Conservation (phyloP, 495 filamentous ascomycete genomes). For the Aspergillus cavernicola region DNA sequence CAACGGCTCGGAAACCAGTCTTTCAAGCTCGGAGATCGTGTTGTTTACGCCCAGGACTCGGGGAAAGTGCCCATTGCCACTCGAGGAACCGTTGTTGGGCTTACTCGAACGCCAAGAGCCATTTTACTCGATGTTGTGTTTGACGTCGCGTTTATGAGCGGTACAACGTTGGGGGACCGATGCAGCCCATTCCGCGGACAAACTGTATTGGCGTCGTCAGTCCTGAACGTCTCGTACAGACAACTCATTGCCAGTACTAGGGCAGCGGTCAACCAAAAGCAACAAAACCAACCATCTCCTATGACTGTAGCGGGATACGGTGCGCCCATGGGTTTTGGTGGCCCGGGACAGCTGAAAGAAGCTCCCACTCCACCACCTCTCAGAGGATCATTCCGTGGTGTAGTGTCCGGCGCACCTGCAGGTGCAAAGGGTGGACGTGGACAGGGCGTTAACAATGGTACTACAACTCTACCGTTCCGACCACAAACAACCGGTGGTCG, state of each 20-base stretch:
- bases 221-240: constrained; percentile 79
- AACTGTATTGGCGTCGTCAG: constrained; percentile 76
- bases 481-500: constrained; percentile 30
- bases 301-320: constrained; percentile 61
- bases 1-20: constrained; percentile 81
- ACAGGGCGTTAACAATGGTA: constrained; percentile 39
- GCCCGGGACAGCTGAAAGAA: constrained; percentile 65
- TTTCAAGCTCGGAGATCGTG: constrained; percentile 82
- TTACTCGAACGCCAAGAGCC: constrained; percentile 77
- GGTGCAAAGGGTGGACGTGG: constrained; percentile 31
- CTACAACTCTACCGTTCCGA: constrained; percentile 34
- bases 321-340: constrained; percentile 49
- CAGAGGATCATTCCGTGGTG: constrained; percentile 68
- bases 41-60: constrained; percentile 88
- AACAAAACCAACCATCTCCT: constrained; percentile 46
- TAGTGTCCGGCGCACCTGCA: constrained; percentile 41
- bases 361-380: constrained; percentile 66
- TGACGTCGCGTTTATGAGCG: constrained; percentile 93
- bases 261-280: constrained; percentile 59
- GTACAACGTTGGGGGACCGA: constrained; percentile 80
- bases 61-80: constrained; percentile 94
- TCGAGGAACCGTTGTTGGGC: constrained; percentile 86
- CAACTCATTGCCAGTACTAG: constrained; percentile 76
- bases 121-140: constrained; percentile 89
- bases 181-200: constrained; percentile 96